Evolutionary conservation across 2,329 filamentous ascomycete genomes (phyloP).

Genomic region (Phyllosticta citriasiana): DNA sequence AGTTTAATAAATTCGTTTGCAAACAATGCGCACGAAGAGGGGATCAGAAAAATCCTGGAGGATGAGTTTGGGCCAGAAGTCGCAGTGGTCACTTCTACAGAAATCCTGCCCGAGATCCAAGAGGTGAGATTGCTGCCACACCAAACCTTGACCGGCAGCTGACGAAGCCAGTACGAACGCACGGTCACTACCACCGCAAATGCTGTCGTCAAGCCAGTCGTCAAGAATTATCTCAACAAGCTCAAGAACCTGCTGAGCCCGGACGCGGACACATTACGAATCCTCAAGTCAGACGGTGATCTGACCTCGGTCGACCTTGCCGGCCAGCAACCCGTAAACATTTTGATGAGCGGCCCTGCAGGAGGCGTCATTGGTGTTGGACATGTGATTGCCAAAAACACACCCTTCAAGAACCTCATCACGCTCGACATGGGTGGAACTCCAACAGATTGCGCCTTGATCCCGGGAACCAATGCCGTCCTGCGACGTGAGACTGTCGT

Average conservation of each 20-base stretch:
- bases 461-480: conserved; percentile 33
- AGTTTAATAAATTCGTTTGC: conserved; percentile 39
- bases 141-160: neutral
- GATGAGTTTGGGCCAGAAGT: conserved; percentile 35
- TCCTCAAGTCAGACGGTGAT: conserved; percentile 41
- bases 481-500: conserved; percentile 39
- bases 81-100: conserved; percentile 36
- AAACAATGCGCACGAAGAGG: conserved; percentile 34
- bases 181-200: conserved; percentile 41
- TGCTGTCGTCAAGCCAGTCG: conserved; percentile 38
- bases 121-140: conserved; percentile 16
- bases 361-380: conserved; percentile 41
- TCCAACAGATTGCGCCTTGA: conserved; percentile 39
- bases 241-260: conserved; percentile 29
- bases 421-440: conserved; percentile 44
- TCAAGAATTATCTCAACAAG: conserved; percentile 36
- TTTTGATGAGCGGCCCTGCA: conserved; percentile 42
- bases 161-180: conserved; percentile 29
- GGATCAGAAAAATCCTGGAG: conserved; percentile 28
- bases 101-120: conserved; percentile 38
- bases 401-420: conserved; percentile 39
- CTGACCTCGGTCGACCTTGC: conserved; percentile 37
- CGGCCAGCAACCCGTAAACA: conserved; percentile 38
- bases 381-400: conserved; percentile 36
- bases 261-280: conserved; percentile 37